phyloP scores from a whole-genome alignment of 306 rosid genomes.

The Rosa lucieae region DNA sequence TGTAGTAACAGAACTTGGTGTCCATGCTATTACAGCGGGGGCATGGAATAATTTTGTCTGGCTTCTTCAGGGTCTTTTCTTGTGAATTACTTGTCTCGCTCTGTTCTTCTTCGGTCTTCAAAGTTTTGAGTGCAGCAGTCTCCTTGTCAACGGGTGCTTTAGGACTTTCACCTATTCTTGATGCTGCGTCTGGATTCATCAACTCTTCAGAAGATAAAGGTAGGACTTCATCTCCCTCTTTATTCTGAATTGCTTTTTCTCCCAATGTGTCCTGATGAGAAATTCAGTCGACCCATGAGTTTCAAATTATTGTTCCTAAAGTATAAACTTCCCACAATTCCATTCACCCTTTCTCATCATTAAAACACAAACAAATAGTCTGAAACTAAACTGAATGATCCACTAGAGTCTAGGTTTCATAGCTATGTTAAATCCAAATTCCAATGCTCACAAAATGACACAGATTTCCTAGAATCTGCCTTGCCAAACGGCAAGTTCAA shows the following conservation, averaged over 20 bases:
- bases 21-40: conserved; percentile 61
- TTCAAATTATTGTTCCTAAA: conserved; percentile 1
- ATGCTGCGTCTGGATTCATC: conserved; percentile 25
- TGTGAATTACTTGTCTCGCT: conserved; percentile 39
- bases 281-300: conserved; percentile 1
- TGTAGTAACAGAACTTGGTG: conserved; percentile 58
- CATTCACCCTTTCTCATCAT: not conserved
- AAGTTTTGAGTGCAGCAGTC: conserved; percentile 16
- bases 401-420: not conserved
- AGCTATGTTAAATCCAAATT: not conserved
- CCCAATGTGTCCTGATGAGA: conserved; percentile 29
- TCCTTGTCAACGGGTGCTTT: conserved; percentile 38
- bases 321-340: not conserved
- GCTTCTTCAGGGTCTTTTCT: conserved; percentile 52
- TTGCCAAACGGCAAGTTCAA: not conserved
- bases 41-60: conserved; percentile 54
- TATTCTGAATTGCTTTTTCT: conserved; percentile 23
- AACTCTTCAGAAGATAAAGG: conserved; percentile 26
- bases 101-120: conserved; percentile 47
- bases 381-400: not conserved
- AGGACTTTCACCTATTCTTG: conserved; percentile 19
- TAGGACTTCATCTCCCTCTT: conserved; percentile 22
- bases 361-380: not conserved
- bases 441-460: not conserved
- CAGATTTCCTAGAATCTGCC: not conserved